Evolutionary conservation across 768 basidiomycete genomes (phyloP).

Genomic region (Leccinum olivaceopallidum): DNA sequence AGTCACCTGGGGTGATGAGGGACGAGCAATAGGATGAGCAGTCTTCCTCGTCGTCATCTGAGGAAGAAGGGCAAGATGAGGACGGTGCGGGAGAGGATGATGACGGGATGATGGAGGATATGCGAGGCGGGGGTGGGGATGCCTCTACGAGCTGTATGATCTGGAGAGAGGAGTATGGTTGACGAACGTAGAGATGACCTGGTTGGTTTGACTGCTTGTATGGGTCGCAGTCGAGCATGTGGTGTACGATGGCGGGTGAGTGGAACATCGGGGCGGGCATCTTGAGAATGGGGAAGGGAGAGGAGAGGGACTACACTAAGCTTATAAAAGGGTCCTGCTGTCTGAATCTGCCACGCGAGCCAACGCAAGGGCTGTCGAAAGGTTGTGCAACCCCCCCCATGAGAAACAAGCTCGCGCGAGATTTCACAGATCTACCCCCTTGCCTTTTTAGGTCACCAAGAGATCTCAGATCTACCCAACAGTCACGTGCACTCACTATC

Average conservation of each 20-base stretch:
- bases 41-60: conserved; percentile 37
- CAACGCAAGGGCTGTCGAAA: conserved; percentile 11
- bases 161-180: conserved; percentile 53
- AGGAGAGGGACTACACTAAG: conserved; percentile 9
- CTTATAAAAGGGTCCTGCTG: conserved; percentile 18
- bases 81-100: conserved; percentile 39
- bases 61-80: conserved; percentile 35
- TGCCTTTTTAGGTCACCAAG: neutral
- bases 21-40: conserved; percentile 77
- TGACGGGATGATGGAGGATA: conserved; percentile 36
- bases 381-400: conserved; percentile 8
- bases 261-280: conserved; percentile 28
- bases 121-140: conserved; percentile 46
- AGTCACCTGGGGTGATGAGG: conserved; percentile 43
- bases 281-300: conserved; percentile 10
- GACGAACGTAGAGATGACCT: conserved; percentile 47
- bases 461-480: conserved; percentile 28
- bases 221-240: conserved; percentile 31
- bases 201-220: conserved; percentile 33
- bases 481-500: conserved; percentile 23
- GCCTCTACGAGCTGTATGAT: conserved; percentile 79
- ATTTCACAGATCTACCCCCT: conserved; percentile 9
- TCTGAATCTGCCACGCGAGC: conserved; percentile 30
- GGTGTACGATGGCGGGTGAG: conserved; percentile 23
- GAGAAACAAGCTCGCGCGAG: conserved; percentile 27